Conservation (phyloP, 2,329 filamentous ascomycete species). For the Colletotrichum falcatum region DNA sequence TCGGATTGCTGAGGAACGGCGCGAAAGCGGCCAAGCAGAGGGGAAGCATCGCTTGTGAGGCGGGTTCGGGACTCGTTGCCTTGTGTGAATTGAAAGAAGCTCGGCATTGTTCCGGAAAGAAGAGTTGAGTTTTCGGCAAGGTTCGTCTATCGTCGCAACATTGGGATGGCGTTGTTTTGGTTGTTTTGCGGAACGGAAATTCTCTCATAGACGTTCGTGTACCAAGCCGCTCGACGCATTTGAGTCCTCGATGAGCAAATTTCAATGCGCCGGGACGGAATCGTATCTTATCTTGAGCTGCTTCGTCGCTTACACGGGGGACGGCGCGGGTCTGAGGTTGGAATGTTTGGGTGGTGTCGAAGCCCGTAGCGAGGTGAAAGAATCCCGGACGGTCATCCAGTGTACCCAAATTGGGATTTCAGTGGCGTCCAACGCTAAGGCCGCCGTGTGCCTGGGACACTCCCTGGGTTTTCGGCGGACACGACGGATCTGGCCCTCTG, state of each 20-base stretch:
- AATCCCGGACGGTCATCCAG: conserved; percentile 28
- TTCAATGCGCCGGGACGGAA: background rate
- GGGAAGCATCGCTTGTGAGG: conserved; percentile 65
- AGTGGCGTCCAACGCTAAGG: conserved; percentile 32
- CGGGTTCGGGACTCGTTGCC: conserved; percentile 69
- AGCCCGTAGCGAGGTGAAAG: conserved; percentile 27
- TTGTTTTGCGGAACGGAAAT: background rate
- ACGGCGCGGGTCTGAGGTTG: conserved; percentile 13
- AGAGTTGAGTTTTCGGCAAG: conserved; percentile 24
- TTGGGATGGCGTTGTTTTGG: conserved; percentile 31
- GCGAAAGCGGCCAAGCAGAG: conserved; percentile 73
- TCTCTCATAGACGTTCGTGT: background rate
- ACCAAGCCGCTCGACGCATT: background rate
- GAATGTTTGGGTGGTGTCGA: conserved; percentile 28
- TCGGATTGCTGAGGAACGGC: conserved; percentile 65
- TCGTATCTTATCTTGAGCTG: background rate
- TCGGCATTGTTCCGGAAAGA: conserved; percentile 60
- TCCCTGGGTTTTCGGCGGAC: conserved; percentile 36
- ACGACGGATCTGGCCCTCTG: conserved; percentile 28
- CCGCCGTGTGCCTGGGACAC: conserved; percentile 30
- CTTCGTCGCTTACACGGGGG: conserved; percentile 12
- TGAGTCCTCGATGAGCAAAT: background rate
- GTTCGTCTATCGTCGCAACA: conserved; percentile 28
- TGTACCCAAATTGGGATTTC: conserved; percentile 33
- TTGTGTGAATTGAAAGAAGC: conserved; percentile 76